Base-by-base conservation (phyloP, 768 basidiomycete genomes). In the Auriscalpium orientale region DNA sequence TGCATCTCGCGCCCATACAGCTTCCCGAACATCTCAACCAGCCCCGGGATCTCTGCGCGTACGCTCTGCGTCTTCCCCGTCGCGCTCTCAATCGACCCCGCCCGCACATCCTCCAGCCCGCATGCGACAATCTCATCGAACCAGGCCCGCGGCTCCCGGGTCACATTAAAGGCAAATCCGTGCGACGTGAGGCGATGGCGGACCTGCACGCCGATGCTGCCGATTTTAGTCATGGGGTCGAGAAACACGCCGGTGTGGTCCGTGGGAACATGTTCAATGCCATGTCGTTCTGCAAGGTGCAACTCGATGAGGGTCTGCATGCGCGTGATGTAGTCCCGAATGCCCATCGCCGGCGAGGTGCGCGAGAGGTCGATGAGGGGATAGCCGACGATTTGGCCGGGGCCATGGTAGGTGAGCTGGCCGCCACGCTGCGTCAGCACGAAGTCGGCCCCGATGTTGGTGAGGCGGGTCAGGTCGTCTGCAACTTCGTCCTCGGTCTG, bases 311-410 rank as follows among this genome's bases (percentile, higher is more conserved):
- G 74, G 52, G 76, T 79, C 66, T 98, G 90, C 69, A 98, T 76
- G 46, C 78, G 80, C 69, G 88, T 90, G 44, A 98, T 87, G 68
- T 97, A 98, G 60, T 86, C 84, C 49, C 87, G 83, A 28, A 85
- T 82, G 55, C 84, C 77, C 67, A 82, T 75, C 51, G 85, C 74
- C 8, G 94, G 91, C 46, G 80, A 74, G 63, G 87, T 83, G 36
- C 85, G 83, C n/a, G 82, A 82, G 18, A 98, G 79, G 73, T 98
- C 95, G 51, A 98, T 76, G 51, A 98, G 76, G 2, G 94, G 92
- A 68, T 99, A 99, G 33, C 94, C 97, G 15, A 98, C 89, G 64
- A 99, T 77, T 71, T 99, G 97, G 7, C 97, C 97, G 1, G 97
- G 95, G 0, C 97, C 97, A 69, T 99, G 97, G 70, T 91, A 99